Evolutionary conservation across 805 yeast species (phyloP).

Genomic region (Wickerhamomyces alni): DNA sequence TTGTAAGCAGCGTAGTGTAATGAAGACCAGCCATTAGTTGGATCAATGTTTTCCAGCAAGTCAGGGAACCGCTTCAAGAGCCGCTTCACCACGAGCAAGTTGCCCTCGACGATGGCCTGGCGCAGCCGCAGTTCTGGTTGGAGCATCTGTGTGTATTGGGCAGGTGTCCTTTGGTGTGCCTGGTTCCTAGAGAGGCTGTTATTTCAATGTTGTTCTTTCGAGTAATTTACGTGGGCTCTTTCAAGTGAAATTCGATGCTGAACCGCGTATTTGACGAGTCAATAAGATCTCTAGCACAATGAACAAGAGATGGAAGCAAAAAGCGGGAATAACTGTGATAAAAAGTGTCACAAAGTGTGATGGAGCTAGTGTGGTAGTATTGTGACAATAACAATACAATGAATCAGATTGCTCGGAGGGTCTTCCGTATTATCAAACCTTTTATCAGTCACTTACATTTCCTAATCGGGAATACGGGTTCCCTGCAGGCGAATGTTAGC

Average conservation of each 20-base stretch:
- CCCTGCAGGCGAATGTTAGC: not conserved
- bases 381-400: too few species aligned
- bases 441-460: not conserved
- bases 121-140: slow-evolving; percentile 67
- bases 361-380: too few species aligned
- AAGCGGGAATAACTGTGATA: too few species aligned
- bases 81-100: slow-evolving; percentile 55
- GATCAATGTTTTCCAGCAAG: slow-evolving; percentile 61
- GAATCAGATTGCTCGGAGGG: too few species aligned
- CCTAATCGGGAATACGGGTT: not conserved
- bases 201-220: too few species aligned
- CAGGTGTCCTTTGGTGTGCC: not conserved
- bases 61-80: slow-evolving; percentile 65
- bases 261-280: not conserved
- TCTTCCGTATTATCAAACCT: too few species aligned
- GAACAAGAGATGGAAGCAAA: too few species aligned
- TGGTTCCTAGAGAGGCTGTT: too few species aligned
- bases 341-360: too few species aligned
- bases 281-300: too few species aligned
- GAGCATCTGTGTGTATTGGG: slow-evolving; percentile 31
- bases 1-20: slow-evolving; percentile 75
- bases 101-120: slow-evolving; percentile 57
- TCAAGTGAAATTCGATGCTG: not conserved
- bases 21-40: slow-evolving; percentile 74
- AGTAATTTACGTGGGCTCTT: too few species aligned